Evolutionary conservation across 2,329 filamentous ascomycete species (phyloP).

Genomic region (Monilinia fructicola): DNA sequence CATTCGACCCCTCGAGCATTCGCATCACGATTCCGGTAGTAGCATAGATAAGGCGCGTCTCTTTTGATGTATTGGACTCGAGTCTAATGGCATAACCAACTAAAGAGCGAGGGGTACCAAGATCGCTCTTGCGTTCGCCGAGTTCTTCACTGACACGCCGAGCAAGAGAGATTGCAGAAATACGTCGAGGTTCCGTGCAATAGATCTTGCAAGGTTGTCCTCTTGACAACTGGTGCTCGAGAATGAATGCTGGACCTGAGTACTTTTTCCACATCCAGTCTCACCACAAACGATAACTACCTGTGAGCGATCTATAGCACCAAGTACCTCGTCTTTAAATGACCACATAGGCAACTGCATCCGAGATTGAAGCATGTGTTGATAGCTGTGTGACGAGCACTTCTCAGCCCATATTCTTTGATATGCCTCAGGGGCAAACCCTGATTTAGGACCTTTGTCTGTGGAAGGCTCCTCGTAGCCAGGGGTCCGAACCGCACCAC

Average conservation of each 20-base stretch:
- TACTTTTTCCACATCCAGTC: constrained; percentile 96
- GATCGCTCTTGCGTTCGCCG: constrained; percentile 76
- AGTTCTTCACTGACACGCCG: constrained; percentile 92
- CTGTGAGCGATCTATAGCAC: constrained; percentile 74
- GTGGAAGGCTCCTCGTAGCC: constrained; percentile 49
- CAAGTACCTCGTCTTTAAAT: constrained; percentile 75
- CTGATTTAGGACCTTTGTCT: constrained; percentile 41
- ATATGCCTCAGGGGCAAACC: constrained; percentile 44
- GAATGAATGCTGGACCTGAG: constrained; percentile 89
- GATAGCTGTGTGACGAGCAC: constrained; percentile 63
- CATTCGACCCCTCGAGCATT: constrained; percentile 88
- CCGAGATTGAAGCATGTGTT: constrained; percentile 51
- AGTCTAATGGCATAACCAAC: constrained; percentile 93
- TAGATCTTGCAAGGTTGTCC: constrained; percentile 88
- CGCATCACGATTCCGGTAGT: constrained; percentile 93
- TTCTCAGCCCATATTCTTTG: constrained; percentile 58
- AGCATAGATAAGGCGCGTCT: constrained; percentile 86
- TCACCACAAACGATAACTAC: constrained; percentile 94
- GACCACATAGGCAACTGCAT: constrained; percentile 86
- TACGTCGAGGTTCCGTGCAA: constrained; percentile 91
- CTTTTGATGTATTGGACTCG: constrained; percentile 79
- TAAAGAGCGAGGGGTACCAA: constrained; percentile 80
- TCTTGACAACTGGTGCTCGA: constrained; percentile 81
- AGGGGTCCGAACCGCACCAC: constrained; percentile 49
- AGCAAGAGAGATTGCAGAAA: constrained; percentile 92